Evolutionary conservation across 1,284 basidiomycete genomes (phyloP).

Genomic region (Microbotryum lychnidis-dioicae): DNA sequence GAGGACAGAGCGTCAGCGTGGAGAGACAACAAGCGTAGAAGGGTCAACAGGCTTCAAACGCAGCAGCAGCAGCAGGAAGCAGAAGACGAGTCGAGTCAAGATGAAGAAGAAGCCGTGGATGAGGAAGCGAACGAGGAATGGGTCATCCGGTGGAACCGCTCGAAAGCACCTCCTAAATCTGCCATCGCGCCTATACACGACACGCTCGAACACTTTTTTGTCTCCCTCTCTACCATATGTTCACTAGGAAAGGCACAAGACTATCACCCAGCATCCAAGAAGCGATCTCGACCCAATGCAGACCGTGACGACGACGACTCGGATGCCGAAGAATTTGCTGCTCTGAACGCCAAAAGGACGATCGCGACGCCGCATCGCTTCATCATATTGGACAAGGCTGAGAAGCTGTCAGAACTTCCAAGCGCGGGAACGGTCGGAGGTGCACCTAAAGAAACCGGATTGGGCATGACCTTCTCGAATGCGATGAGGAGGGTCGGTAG

Average conservation of each 20-base stretch:
- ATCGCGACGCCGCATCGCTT: constrained; percentile 1
- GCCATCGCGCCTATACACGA: constrained; percentile 21
- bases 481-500: constrained; percentile 15
- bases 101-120: neutral
- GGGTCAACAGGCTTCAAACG: neutral
- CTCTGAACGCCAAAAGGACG: neutral
- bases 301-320: neutral
- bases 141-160: constrained; percentile 18
- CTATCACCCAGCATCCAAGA: neutral
- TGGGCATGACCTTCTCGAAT: constrained; percentile 26
- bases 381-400: constrained; percentile 25
- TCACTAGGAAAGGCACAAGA: neutral
- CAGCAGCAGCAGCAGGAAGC: neutral
- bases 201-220: constrained; percentile 26
- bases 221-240: constrained; percentile 11
- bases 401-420: constrained; percentile 18
- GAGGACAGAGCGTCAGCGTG: constrained; percentile 2
- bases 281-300: neutral
- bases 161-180: neutral
- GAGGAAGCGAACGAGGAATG: neutral
- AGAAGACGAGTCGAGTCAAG: neutral
- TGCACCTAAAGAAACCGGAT: constrained; percentile 25
- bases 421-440: constrained; percentile 6
- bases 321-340: neutral
- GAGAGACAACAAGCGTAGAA: neutral